Conservation (phyloP, 768 basidiomycete species). For the Pleurotus ostreatus region DNA sequence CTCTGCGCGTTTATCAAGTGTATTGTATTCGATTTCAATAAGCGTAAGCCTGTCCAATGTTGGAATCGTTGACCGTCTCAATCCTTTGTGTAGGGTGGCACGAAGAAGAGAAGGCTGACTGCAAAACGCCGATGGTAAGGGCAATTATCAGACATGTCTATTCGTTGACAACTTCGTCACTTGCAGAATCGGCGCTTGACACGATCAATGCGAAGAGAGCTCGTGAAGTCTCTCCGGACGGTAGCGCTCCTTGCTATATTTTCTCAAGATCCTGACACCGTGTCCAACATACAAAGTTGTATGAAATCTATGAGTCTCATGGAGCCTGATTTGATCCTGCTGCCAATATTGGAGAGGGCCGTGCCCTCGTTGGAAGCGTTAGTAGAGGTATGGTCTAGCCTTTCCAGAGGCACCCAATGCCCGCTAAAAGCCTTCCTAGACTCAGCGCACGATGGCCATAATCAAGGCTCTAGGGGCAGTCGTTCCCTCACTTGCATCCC, state of each 20-base stretch:
- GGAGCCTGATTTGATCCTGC: constrained; percentile 84
- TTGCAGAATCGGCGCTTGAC: constrained; percentile 72
- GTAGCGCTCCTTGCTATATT: constrained; percentile 89
- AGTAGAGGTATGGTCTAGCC: constrained; percentile 56
- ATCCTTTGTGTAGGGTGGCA: constrained; percentile 54
- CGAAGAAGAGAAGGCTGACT: constrained; percentile 71
- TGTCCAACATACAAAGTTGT: constrained; percentile 72
- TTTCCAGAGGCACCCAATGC: background rate
- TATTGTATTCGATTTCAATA: constrained; percentile 81
- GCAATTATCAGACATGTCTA: background rate
- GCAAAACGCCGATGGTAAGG: constrained; percentile 70
- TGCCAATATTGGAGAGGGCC: constrained; percentile 78
- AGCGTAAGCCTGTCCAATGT: constrained; percentile 39
- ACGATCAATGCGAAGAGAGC: constrained; percentile 72
- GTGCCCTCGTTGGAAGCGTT: constrained; percentile 84
- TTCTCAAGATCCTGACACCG: constrained; percentile 73
- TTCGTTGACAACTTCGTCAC: constrained; percentile 1
- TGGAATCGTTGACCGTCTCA: too few relatives aligned
- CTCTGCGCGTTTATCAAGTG: constrained; percentile 84
- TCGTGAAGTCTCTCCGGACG: constrained; percentile 78
- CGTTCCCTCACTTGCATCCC: constrained; percentile 77
- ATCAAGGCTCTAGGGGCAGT: constrained; percentile 82
- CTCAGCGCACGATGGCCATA: constrained; percentile 79
- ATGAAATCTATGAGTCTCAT: constrained; percentile 79
- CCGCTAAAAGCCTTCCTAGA: constrained; percentile 36